Percentiles rank a stretch among this genome's conserved stretches.
Conservation (phyloP, 495 filamentous ascomycete genomes). For the Xylaria longipes region DNA sequence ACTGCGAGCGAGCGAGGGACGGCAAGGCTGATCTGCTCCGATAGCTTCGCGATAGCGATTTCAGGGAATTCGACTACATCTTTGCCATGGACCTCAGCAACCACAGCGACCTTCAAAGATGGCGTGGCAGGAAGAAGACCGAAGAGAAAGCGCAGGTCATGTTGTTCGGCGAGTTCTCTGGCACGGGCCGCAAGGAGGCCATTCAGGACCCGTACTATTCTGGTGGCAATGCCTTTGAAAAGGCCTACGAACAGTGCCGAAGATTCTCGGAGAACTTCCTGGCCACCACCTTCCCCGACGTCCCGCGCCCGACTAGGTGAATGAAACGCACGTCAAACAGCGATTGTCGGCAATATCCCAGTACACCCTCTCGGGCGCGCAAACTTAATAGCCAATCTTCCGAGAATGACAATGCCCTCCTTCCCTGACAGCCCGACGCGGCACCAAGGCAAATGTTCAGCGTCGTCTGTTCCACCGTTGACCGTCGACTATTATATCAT, state of each 20-base stretch:
- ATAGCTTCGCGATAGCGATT: slow-evolving; percentile 61
- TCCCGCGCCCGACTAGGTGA: slow-evolving; percentile 30
- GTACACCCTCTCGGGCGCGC: background rate
- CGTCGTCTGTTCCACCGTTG: background rate
- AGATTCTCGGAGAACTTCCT: slow-evolving; percentile 83
- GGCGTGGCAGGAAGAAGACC: slow-evolving; percentile 61
- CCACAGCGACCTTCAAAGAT: slow-evolving; percentile 68
- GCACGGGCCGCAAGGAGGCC: slow-evolving; percentile 68
- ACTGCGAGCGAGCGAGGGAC: background rate
- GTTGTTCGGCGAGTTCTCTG: slow-evolving; percentile 84
- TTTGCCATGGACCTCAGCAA: slow-evolving; percentile 95
- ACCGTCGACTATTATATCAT: background rate
- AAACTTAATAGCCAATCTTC: background rate
- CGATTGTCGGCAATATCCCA: background rate
- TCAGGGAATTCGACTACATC: slow-evolving; percentile 86
- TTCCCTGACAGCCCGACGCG: background rate
- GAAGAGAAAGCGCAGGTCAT: slow-evolving; percentile 65
- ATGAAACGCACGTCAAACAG: background rate
- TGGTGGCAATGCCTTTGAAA: slow-evolving; percentile 79
- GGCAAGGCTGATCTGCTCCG: slow-evolving; percentile 20
- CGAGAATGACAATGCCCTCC: background rate
- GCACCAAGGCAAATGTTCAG: background rate
- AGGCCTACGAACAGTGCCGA: slow-evolving; percentile 81
- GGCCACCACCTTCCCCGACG: slow-evolving; percentile 53
- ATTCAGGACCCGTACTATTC: slow-evolving; percentile 96